Conservation (phyloP, 805 yeast species). For the Monosporozyma aerobia region DNA sequence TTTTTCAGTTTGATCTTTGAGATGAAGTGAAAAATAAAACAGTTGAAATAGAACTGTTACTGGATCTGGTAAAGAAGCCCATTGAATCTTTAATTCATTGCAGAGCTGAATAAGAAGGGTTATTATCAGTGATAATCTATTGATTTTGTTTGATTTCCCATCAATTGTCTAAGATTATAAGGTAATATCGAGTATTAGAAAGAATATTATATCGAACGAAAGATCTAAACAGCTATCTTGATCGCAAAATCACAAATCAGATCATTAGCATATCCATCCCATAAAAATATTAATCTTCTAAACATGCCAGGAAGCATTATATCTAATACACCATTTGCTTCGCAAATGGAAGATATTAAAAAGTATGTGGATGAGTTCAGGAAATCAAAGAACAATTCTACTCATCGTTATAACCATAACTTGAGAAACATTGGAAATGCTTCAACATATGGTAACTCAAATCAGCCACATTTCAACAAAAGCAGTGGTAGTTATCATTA, state of each 20-base stretch:
- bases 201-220: no score
- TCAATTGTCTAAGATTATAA: no score
- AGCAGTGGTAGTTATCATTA: background rate
- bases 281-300: no score
- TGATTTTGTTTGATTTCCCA: no score
- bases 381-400: constrained; percentile 4
- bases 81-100: background rate
- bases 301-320: background rate
- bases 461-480: background rate
- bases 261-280: no score
- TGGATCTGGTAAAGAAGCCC: background rate
- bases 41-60: background rate
- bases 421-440: background rate
- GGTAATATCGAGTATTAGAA: no score
- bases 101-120: background rate
- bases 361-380: constrained; percentile 23
- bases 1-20: background rate
- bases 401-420: background rate
- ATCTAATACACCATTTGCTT: constrained; percentile 19
- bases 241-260: no score
- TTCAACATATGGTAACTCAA: background rate
- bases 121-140: no score
- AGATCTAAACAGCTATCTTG: no score
- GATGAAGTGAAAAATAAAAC: background rate
- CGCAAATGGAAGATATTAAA: constrained; percentile 30